Conservation (phyloP, 2,329 filamentous ascomycete species). For the Talaromyces sp. region DNA sequence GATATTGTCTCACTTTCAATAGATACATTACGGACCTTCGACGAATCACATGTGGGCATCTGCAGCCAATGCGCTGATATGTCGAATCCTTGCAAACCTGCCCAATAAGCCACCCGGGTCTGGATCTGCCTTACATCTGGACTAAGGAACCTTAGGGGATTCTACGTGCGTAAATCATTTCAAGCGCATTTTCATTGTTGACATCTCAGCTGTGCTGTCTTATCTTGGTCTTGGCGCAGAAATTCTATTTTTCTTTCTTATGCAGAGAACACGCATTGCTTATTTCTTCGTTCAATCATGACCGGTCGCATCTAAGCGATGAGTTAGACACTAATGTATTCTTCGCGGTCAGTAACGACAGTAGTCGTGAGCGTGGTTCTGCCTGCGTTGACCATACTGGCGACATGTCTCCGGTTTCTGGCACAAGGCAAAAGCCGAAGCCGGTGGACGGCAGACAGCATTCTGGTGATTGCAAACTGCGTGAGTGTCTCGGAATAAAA, state of each 20-base stretch:
- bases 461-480: constrained; percentile 1
- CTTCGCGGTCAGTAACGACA: neutral
- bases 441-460: neutral
- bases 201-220: neutral
- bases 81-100: neutral
- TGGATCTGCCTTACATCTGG: neutral
- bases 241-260: neutral
- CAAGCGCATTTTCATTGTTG: neutral
- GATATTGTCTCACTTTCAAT: neutral
- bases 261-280: neutral
- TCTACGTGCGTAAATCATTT: neutral
- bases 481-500: neutral
- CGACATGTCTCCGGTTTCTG: neutral
- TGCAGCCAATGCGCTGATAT: neutral
- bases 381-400: neutral
- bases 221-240: neutral
- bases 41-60: neutral
- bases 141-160: neutral
- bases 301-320: neutral
- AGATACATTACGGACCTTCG: neutral
- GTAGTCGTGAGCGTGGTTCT: constrained; percentile 1
- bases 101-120: neutral
- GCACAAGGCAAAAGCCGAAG: neutral
- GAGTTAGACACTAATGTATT: neutral
- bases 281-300: neutral